These are phyloP conservation scores for Fistulinella prunicolor DNA, from an alignment of 768 basidiomycete genomes.

Conservation along the genomic window DNA sequence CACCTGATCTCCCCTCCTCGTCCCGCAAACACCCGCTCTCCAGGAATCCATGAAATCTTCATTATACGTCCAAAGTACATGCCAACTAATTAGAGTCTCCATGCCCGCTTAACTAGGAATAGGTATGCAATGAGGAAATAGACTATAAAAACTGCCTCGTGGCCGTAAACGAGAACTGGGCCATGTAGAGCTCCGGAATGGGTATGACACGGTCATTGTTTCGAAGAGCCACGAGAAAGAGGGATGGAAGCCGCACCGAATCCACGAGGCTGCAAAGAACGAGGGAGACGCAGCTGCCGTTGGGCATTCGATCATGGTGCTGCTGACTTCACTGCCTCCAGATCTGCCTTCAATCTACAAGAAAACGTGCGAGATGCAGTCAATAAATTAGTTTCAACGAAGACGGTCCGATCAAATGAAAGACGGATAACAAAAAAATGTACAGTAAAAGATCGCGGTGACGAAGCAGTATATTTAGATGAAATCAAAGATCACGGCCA, in stretches of 20 bases:
- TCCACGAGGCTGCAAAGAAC: constrained; percentile 33
- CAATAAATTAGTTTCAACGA: constrained; percentile 37
- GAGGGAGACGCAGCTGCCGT: constrained; percentile 6
- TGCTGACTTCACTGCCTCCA: constrained; percentile 46
- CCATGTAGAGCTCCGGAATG: constrained; percentile 7
- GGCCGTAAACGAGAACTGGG: too few relatives aligned
- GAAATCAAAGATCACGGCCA: constrained; percentile 55
- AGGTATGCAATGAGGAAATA: constrained; percentile 29
- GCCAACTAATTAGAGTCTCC: constrained; percentile 20
- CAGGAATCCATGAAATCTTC: too few relatives aligned
- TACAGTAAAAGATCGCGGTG: constrained; percentile 14
- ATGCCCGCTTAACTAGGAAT: constrained; percentile 22
- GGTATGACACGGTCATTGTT: constrained; percentile 12
- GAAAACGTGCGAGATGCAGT: constrained; percentile 28
- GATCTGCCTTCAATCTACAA: constrained; percentile 66
- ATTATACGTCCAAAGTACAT: constrained; percentile 24
- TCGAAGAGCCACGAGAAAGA: constrained; percentile 21
- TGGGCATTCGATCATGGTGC: constrained; percentile 23
- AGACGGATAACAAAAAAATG: constrained; percentile 13
- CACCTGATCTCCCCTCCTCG: neutral
- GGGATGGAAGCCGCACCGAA: constrained; percentile 29
- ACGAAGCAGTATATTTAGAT: constrained; percentile 35
- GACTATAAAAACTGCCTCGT: constrained; percentile 22
- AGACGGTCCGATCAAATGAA: constrained; percentile 12
- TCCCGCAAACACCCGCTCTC: neutral